These are phyloP conservation scores for Fusarium secorum DNA, from an alignment of 2,329 filamentous ascomycete genomes.

Conservation along the genomic window DNA sequence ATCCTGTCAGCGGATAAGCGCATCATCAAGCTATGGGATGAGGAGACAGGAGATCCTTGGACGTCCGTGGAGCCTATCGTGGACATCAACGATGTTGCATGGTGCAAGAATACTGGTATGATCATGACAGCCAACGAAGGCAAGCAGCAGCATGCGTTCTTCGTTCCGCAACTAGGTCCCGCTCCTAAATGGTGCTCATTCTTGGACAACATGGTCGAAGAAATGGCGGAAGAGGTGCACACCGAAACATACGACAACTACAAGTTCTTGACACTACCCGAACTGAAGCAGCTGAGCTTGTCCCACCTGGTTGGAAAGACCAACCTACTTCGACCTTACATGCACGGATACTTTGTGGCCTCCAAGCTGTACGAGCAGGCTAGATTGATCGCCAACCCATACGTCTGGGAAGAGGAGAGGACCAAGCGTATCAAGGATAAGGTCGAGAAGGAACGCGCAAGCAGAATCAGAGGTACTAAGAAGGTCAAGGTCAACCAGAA, in stretches of 20 bases:
- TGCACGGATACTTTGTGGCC: conserved; percentile 98
- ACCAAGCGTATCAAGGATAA: conserved; percentile 92
- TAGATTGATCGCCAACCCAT: conserved; percentile 89
- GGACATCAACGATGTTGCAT: conserved; percentile 92
- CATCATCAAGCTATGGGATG: conserved; percentile 97
- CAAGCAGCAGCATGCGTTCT: conserved; percentile 92
- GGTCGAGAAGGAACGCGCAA: conserved; percentile 96
- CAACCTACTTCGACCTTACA: conserved; percentile 89
- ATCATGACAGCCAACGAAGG: conserved; percentile 96
- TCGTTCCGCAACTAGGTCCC: conserved; percentile 90
- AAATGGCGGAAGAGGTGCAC: conserved; percentile 87
- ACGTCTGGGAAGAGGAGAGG: conserved; percentile 90
- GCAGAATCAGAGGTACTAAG: conserved; percentile 90
- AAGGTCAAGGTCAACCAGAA: conserved; percentile 97
- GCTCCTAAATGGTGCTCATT: conserved; percentile 97
- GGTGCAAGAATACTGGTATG: conserved; percentile 93
- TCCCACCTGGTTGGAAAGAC: conserved; percentile 91
- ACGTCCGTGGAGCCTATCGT: conserved; percentile 94
- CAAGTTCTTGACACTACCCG: conserved; percentile 92
- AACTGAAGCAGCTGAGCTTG: conserved; percentile 85
- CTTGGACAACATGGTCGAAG: conserved; percentile 96
- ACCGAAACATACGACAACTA: conserved; percentile 97
- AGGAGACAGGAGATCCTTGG: conserved; percentile 84
- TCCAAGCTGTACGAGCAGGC: conserved; percentile 97
- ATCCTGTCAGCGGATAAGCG: conserved; percentile 92